Conservation (phyloP, 768 basidiomycete species). For the Lactifluus volemus region DNA sequence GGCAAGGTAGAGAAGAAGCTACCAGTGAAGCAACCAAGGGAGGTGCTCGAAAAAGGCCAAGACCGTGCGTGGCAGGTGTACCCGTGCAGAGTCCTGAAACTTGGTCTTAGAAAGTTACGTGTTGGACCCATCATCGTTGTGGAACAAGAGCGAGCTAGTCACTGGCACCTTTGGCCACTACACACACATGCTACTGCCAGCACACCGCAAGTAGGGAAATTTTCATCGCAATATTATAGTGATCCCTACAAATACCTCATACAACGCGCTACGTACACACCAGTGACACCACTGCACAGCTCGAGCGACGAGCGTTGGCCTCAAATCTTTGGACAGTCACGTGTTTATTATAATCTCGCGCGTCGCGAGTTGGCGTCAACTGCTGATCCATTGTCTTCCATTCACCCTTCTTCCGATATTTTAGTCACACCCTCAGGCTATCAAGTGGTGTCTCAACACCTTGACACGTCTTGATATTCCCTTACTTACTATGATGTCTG, state of each 20-base stretch:
- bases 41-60: not conserved
- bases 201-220: not conserved
- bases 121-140: not conserved
- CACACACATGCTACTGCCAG: not conserved
- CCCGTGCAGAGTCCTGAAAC: not conserved
- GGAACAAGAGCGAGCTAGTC: not conserved
- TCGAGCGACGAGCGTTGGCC: too few relatives aligned
- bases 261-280: not conserved
- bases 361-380: not conserved
- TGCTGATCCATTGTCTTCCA: not conserved
- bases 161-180: not conserved
- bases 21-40: not conserved
- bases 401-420: not conserved
- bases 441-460: not conserved
- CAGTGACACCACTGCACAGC: not conserved
- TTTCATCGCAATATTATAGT: not conserved
- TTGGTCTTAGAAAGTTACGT: conserved; percentile 1
- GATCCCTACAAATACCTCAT: not conserved
- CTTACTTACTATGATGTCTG: conserved; percentile 1
- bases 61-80: not conserved
- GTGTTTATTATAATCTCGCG: not conserved
- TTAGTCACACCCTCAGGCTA: not conserved
- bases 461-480: not conserved
- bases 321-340: not conserved
- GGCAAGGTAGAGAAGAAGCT: conserved; percentile 4